Percentiles rank a stretch among this genome's conserved stretches.
Evolutionary conservation across 169 alveolate genomes (phyloP).

Genomic region (Eimeria nieschulzi): DNA sequence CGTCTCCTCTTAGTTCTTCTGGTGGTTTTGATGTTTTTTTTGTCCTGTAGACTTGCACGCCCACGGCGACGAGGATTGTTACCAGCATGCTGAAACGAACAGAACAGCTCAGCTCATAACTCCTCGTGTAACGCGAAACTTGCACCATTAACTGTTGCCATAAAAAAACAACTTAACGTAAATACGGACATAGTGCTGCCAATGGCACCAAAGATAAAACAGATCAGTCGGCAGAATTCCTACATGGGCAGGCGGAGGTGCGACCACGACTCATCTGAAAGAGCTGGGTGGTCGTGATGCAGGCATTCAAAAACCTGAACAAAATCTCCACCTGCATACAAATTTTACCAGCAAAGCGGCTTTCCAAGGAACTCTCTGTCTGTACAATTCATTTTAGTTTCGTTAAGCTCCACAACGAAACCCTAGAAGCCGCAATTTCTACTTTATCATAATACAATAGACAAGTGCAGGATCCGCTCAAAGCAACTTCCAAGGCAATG

Average conservation of each 20-base stretch:
- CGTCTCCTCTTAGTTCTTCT: background rate
- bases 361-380: too few species aligned
- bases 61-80: constrained; percentile 34
- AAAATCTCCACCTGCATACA: background rate
- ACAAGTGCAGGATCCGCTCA: too few species aligned
- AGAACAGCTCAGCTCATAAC: background rate
- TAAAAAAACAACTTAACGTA: background rate
- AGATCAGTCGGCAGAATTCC: background rate
- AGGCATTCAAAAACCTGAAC: background rate
- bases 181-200: background rate
- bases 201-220: too few species aligned
- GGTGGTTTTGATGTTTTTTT: background rate
- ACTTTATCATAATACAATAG: too few species aligned
- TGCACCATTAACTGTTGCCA: background rate
- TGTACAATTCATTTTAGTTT: too few species aligned
- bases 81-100: constrained; percentile 9
- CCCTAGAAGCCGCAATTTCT: too few species aligned
- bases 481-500: too few species aligned
- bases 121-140: background rate
- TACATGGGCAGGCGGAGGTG: constrained; percentile 38
- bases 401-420: too few species aligned
- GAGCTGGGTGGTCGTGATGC: background rate
- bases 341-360: too few species aligned
- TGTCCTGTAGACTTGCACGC: constrained; percentile 20
- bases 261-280: constrained; percentile 37